Conservation (phyloP, 2,329 filamentous ascomycete species). For the Exophiala sp. region DNA sequence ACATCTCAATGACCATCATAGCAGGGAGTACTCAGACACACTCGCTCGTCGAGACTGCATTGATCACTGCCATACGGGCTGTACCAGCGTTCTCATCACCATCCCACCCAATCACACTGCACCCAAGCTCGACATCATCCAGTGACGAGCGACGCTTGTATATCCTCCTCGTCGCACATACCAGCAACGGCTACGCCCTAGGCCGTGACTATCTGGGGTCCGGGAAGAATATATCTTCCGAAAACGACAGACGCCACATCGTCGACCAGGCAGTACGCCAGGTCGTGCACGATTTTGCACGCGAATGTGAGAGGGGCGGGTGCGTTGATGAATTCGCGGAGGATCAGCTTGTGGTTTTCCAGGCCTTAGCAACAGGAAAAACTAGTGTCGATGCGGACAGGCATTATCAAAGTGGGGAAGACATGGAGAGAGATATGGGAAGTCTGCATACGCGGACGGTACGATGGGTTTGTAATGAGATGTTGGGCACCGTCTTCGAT, state of each 20-base stretch:
- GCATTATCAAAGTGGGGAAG: conserved; percentile 11
- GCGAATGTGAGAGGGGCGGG: conserved; percentile 46
- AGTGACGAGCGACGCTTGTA: conserved; percentile 48
- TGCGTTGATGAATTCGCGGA: conserved; percentile 55
- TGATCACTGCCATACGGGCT: background rate
- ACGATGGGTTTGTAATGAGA: conserved; percentile 42
- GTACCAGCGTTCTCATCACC: background rate
- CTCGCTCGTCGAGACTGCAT: background rate
- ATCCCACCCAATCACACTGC: conserved; percentile 3
- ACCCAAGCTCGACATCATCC: conserved; percentile 32
- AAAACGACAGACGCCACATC: conserved; percentile 17
- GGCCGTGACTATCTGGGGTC: conserved; percentile 50
- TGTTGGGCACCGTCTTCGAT: conserved; percentile 31
- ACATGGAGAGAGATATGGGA: conserved; percentile 12
- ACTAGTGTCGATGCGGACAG: conserved; percentile 32
- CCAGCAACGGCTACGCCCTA: conserved; percentile 46
- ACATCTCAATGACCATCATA: conserved; percentile 39
- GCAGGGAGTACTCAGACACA: conserved; percentile 23
- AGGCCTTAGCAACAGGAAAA: conserved; percentile 50
- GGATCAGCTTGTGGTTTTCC: conserved; percentile 60
- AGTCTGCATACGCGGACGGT: conserved; percentile 44
- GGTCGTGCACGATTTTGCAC: conserved; percentile 44
- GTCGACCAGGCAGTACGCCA: conserved; percentile 37
- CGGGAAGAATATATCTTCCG: conserved; percentile 34
- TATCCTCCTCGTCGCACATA: conserved; percentile 54